Evolutionary conservation across 495 filamentous ascomycete species (phyloP).

Genomic region (Talaromyces trachyspermus): DNA sequence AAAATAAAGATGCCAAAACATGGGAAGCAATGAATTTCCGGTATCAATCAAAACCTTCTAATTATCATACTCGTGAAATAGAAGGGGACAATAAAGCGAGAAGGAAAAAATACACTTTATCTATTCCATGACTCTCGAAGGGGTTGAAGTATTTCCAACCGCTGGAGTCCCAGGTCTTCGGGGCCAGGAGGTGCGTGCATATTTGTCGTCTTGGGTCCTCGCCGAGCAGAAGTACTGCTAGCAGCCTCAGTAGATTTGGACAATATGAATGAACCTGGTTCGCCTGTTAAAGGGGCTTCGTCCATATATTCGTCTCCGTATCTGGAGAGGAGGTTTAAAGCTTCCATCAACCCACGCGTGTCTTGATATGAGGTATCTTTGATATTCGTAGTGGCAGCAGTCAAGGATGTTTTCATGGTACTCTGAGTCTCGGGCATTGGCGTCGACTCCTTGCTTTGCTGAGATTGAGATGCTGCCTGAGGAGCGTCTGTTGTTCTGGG

Average conservation of each 20-base stretch:
- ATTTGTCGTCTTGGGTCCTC: conserved; percentile 9
- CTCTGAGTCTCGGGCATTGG: conserved; percentile 49
- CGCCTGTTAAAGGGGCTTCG: conserved; percentile 78
- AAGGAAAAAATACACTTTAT: neutral
- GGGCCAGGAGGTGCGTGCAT: conserved; percentile 12
- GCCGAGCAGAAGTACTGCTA: neutral
- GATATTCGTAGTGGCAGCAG: conserved; percentile 18
- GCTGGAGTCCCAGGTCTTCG: conserved; percentile 6
- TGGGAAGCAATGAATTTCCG: conserved; percentile 1
- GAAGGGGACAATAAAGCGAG: too few species aligned
- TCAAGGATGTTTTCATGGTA: conserved; percentile 28
- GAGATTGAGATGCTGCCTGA: conserved; percentile 18
- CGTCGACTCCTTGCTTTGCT: conserved; percentile 52
- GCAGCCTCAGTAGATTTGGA: conserved; percentile 36
- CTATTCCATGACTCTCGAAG: neutral
- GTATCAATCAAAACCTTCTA: conserved; percentile 5
- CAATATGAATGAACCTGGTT: conserved; percentile 79
- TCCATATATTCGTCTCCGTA: conserved; percentile 82
- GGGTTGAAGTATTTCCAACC: conserved; percentile 1
- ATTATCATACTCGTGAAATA: too few species aligned
- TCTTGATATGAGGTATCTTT: conserved; percentile 31
- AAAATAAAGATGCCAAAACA: neutral
- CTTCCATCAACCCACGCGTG: conserved; percentile 56
- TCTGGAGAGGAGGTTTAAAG: conserved; percentile 54
- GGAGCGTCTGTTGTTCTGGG: conserved; percentile 30